phyloP scores from a whole-genome alignment of 768 basidiomycete species.

The Sistotremastrum niveocremeum region DNA sequence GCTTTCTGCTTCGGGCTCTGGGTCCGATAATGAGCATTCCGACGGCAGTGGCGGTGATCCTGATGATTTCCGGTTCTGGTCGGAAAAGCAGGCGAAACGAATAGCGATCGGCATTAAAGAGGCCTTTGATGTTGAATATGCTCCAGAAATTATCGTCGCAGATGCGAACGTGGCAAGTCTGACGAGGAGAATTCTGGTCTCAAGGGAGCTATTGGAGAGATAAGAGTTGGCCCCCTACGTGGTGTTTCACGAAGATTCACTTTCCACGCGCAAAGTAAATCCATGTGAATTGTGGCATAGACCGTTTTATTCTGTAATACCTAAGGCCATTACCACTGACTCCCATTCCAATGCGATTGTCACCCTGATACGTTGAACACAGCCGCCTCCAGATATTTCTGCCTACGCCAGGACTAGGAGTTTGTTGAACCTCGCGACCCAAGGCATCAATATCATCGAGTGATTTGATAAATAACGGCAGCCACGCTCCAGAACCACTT shows the following conservation, averaged over 20 bases:
- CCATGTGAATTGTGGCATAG: background rate
- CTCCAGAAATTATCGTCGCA: slow-evolving; percentile 80
- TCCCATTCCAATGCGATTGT: slow-evolving; percentile 6
- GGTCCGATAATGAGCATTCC: slow-evolving; percentile 5
- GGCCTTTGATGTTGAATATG: slow-evolving; percentile 80
- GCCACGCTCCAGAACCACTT: no score
- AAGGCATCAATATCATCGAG: no score
- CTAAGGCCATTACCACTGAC: background rate
- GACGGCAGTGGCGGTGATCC: slow-evolving; percentile 43
- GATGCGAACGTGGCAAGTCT: slow-evolving; percentile 86
- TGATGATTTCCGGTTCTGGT: slow-evolving; percentile 95
- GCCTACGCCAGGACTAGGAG: no score
- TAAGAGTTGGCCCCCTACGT: slow-evolving; percentile 9
- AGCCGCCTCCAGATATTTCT: no score
- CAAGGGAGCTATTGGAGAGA: slow-evolving; percentile 36
- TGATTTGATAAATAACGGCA: no score
- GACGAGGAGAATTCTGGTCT: slow-evolving; percentile 70
- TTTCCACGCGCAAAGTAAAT: background rate
- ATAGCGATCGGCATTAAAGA: slow-evolving; percentile 71
- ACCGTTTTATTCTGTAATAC: background rate
- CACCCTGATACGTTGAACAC: slow-evolving; percentile 2
- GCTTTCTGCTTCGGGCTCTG: slow-evolving; percentile 36
- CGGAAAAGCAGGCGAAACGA: slow-evolving; percentile 75
- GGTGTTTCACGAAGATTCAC: background rate
- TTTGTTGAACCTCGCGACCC: no score